Base-by-base conservation (phyloP, 73 alveolate genomes). In the Paramecium tetraurelia region DNA sequence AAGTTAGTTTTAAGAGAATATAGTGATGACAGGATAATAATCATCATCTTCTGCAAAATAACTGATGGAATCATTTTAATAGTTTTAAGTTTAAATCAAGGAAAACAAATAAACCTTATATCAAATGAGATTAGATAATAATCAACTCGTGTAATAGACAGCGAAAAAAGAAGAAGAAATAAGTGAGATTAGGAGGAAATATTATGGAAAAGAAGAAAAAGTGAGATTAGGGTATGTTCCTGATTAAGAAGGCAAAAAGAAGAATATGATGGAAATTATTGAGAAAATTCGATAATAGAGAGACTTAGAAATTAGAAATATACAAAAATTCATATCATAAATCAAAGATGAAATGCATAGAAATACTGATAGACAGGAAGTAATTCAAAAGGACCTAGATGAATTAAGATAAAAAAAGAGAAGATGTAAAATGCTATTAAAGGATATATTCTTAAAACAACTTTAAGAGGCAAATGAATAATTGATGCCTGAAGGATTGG, bases 401-500 rank as follows among this genome's bases (percentile, higher is more conserved):
- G 90, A 80, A 48, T 44, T 80, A 44, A 80, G 90, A 35, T 80
- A 80, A 48, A 80, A 80, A 63, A 80, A 80, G n/a, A 41, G 48
- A 80, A 41, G 90, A 80, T 80, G 90, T 46, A 80, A 80, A 29
- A 80, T 80, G 90, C 14, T 80, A 80, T 22, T 80, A 22, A 80
- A 80, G 11, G 90, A 80, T 24, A 80, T 80, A 5, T 80, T 80
- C 18, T 63, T 80, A n/a, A 80, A 80, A 44, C 7, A 80, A 43
- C 38, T 80, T 8, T 14, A 80, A 22, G 90, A 80, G 48, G 46
- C 90, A 10, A 80, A 80, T 44, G 46, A 43, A 20, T 40, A 12
- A 27, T 46, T 80, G 33, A 41, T 80, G 16, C 90, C 77, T 3
- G 90, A 80, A 46, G 90, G 90, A 80, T 80, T 80, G 46, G 18